Evolutionary conservation across 768 basidiomycete genomes (phyloP).

Genomic region (Podaxis rugospora): DNA sequence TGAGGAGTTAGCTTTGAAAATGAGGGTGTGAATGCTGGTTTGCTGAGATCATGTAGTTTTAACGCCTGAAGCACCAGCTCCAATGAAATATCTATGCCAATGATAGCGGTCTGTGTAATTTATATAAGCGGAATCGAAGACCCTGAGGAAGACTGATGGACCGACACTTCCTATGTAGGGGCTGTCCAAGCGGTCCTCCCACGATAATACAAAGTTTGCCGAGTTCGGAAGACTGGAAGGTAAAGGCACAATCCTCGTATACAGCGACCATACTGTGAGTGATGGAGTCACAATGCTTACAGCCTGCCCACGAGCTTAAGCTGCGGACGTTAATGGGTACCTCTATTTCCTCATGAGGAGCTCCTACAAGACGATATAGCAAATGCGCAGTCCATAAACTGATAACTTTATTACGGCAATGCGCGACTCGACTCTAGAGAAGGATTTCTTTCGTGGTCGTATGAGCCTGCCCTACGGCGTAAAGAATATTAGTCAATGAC

Average conservation of each 20-base stretch:
- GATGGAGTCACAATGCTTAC: too few relatives aligned
- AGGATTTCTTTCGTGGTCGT: too few relatives aligned
- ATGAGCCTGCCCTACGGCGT: too few relatives aligned
- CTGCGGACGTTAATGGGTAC: too few relatives aligned
- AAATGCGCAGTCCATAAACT: too few relatives aligned
- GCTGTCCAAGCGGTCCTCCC: not conserved
- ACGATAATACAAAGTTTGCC: not conserved
- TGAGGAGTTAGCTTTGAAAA: not conserved
- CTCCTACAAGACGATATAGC: too few relatives aligned
- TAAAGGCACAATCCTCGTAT: not conserved
- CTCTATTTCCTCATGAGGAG: too few relatives aligned
- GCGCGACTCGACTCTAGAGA: too few relatives aligned
- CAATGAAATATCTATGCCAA: not conserved
- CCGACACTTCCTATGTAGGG: not conserved
- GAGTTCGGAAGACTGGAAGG: not conserved
- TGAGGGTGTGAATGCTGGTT: not conserved
- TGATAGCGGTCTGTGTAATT: not conserved
- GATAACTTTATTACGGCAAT: too few relatives aligned
- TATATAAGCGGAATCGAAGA: not conserved
- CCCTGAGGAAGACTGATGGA: too few relatives aligned
- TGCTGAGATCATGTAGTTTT: not conserved
- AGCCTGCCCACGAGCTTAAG: too few relatives aligned
- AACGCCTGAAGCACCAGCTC: not conserved
- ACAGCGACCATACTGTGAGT: not conserved
- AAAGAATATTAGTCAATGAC: too few relatives aligned